These are phyloP conservation scores for Chalciporus chontae DNA, from an alignment of 768 basidiomycete genomes.

Conservation along the genomic window DNA sequence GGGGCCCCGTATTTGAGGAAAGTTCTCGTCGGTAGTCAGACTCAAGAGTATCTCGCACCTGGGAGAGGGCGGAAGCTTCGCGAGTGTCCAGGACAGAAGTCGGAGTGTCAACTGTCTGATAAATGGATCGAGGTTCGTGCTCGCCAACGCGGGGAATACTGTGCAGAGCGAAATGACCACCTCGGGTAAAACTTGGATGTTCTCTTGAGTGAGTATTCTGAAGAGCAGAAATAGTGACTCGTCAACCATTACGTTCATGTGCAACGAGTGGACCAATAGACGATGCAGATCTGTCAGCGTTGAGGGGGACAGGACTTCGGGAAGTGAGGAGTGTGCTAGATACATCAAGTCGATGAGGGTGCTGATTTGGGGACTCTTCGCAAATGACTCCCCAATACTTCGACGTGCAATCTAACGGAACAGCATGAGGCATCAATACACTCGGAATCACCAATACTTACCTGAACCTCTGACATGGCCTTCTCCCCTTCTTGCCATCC, in stretches of 20 bases:
- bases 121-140: conserved; percentile 56
- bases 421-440: background rate
- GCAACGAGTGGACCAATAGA: conserved; percentile 47
- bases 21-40: conserved; percentile 45
- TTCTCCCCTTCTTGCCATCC: conserved; percentile 42
- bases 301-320: conserved; percentile 12
- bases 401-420: conserved; percentile 30
- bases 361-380: conserved; percentile 13
- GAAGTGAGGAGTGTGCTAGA: conserved; percentile 18
- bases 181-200: conserved; percentile 37
- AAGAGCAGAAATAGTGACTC: conserved; percentile 60
- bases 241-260: conserved; percentile 52
- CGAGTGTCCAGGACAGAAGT: conserved; percentile 51
- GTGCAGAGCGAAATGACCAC: conserved; percentile 46
- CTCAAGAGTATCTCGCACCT: conserved; percentile 55
- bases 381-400: conserved; percentile 25
- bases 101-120: conserved; percentile 62
- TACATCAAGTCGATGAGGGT: conserved; percentile 30
- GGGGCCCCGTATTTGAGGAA: conserved; percentile 67
- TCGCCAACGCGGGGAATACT: conserved; percentile 53
- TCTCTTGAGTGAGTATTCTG: conserved; percentile 8
- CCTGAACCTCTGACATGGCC: conserved; percentile 37
- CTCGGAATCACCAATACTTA: conserved; percentile 24
- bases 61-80: conserved; percentile 42
- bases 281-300: conserved; percentile 33